Percentiles rank a stretch among this genome's conserved stretches.
These are phyloP conservation scores for Fraxinus cuspidata DNA, from an alignment of 257 asterid species.

Conservation along the genomic window DNA sequence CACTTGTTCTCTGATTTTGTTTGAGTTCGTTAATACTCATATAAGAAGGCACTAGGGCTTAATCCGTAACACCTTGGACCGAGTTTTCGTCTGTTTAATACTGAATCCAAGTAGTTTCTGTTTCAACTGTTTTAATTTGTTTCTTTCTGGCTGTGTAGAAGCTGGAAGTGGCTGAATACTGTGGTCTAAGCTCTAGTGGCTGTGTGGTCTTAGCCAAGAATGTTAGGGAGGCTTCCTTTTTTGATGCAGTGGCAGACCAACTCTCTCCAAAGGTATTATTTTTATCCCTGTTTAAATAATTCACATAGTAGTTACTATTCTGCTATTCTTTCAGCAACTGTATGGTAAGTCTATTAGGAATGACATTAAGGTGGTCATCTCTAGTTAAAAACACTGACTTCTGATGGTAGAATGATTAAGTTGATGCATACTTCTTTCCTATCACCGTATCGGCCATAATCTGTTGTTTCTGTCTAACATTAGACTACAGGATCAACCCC, in stretches of 20 bases:
- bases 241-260: slow-evolving; percentile 66
- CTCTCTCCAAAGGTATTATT: slow-evolving; percentile 59
- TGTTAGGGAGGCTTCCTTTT: slow-evolving; percentile 59
- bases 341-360: background rate
- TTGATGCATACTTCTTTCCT: background rate
- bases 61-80: too few relatives aligned
- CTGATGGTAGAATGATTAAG: background rate
- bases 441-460: background rate
- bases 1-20: too few relatives aligned
- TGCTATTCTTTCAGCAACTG: background rate
- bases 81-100: too few relatives aligned
- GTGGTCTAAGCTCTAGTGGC: slow-evolving; percentile 67
- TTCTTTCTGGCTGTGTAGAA: slow-evolving; percentile 40
- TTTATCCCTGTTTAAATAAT: too few relatives aligned
- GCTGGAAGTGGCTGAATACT: slow-evolving; percentile 64
- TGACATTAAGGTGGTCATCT: background rate
- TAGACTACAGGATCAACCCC: slow-evolving; percentile 65
- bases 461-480: slow-evolving; percentile 11
- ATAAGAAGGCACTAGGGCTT: too few relatives aligned
- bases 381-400: background rate
- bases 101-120: background rate
- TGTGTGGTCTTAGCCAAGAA: slow-evolving; percentile 54
- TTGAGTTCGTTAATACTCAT: too few relatives aligned
- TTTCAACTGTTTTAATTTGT: slow-evolving; percentile 9
- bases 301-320: background rate